These are phyloP conservation scores for Pichia membranifaciens DNA, from an alignment of 805 yeast genomes.

Conservation along the genomic window DNA sequence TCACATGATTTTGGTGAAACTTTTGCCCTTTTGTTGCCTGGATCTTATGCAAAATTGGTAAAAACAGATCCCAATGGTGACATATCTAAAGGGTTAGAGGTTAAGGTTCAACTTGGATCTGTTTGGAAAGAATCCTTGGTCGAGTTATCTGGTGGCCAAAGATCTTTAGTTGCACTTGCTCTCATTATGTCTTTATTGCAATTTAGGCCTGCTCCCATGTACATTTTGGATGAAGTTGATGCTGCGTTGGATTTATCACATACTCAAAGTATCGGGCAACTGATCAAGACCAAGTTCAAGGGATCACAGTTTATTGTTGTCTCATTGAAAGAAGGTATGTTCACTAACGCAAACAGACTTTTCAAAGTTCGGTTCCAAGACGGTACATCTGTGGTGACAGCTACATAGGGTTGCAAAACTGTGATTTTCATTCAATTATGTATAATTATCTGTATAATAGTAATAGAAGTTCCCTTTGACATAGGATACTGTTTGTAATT, in stretches of 20 bases:
- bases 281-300: slow-evolving; percentile 89
- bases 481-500: neutral
- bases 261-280: slow-evolving; percentile 94
- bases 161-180: slow-evolving; percentile 89
- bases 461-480: neutral
- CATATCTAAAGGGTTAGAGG: slow-evolving; percentile 85
- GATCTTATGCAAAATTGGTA: slow-evolving; percentile 82
- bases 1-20: slow-evolving; percentile 85
- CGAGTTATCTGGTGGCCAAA: slow-evolving; percentile 94
- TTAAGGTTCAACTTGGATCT: slow-evolving; percentile 80
- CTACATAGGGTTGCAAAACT: slow-evolving; percentile 39
- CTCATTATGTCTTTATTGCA: slow-evolving; percentile 86
- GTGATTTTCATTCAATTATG: neutral
- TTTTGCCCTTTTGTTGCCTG: slow-evolving; percentile 82
- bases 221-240: slow-evolving; percentile 94
- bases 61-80: slow-evolving; percentile 67
- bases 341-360: slow-evolving; percentile 91
- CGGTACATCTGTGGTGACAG: slow-evolving; percentile 88
- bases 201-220: slow-evolving; percentile 98
- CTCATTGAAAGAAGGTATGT: slow-evolving; percentile 96
- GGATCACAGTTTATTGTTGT: slow-evolving; percentile 97
- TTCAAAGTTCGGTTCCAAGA: slow-evolving; percentile 93
- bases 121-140: slow-evolving; percentile 96
- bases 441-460: neutral
- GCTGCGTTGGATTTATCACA: slow-evolving; percentile 97